Base-by-base conservation (phyloP, 129 eudicot genomes). In the Chrysanthemum seticuspe region DNA sequence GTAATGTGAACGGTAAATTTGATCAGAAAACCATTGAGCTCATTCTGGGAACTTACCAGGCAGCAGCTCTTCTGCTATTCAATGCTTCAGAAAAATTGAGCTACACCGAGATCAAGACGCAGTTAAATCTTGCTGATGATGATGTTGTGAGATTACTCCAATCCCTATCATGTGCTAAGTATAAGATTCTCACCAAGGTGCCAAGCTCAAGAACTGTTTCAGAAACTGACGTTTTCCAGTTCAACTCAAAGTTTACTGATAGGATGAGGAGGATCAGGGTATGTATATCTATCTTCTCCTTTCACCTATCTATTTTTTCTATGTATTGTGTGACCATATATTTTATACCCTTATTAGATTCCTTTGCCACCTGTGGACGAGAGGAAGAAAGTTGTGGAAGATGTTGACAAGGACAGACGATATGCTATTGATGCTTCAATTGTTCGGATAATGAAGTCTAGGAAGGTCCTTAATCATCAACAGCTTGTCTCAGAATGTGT, bases 351-450 rank as follows among this genome's bases (percentile, higher is more conserved):
- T 56, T 23, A 23, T 14, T 72, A 92, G 97, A 76, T 92, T 65
- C 98, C 98, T 70, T 83, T 92, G 71, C 96, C 95, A 3, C 87
- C 89, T 12, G 83, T 89, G 75, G 98, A 92, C 58, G 96, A 92
- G 74, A 87, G 86, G 82, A 92, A 84, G 73, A 92, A 88, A 71
- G 87, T 88, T 0, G 89, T 89, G 72, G 97, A 92, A 72, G 94
- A 87, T 79, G 98, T 92, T 71, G 98, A 85, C 80, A 87, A 92
- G 74, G 98, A 89, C 70, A 78, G 98, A 14, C 78, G 96, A 9
- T 87, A 89, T 75, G 91, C 94, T 12, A 89, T 92, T 63, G 98
- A 92, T 83, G 98, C 96, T 21, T 84, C 96, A n/a, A 78, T 92
- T 60, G 98, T 92, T 19, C 94, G 98, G 31, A 85, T 92, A 8